A percentile compares a stretch with the other conserved stretches of the same genome.
These are phyloP conservation scores for Fusarium sp. DNA, from an alignment of 2,329 filamentous ascomycete species.

Conservation along the genomic window DNA sequence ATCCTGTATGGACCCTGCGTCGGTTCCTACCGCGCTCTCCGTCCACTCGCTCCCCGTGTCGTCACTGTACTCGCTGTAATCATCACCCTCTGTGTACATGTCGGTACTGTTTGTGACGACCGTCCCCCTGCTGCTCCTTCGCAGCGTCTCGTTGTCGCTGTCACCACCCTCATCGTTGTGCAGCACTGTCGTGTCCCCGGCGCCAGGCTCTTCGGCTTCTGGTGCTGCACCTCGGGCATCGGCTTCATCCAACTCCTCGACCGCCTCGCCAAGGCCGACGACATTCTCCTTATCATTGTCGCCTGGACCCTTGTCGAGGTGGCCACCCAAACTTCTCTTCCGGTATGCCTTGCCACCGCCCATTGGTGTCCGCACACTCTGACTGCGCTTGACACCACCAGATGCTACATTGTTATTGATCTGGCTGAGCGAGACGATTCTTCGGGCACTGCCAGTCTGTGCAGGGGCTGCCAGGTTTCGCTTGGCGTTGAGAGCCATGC, in stretches of 20 bases:
- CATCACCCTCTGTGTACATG: slow-evolving; percentile 52
- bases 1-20: slow-evolving; percentile 42
- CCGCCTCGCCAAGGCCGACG: slow-evolving; percentile 69
- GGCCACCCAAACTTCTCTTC: slow-evolving; percentile 78
- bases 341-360: slow-evolving; percentile 59
- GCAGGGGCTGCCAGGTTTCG: slow-evolving; percentile 60
- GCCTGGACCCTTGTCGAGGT: slow-evolving; percentile 60
- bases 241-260: slow-evolving; percentile 64
- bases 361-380: slow-evolving; percentile 77
- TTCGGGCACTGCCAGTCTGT: slow-evolving; percentile 71
- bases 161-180: slow-evolving; percentile 44
- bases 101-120: slow-evolving; percentile 58
- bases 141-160: slow-evolving; percentile 65
- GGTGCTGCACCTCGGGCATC: slow-evolving; percentile 38
- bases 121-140: slow-evolving; percentile 62
- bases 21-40: slow-evolving; percentile 54
- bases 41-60: slow-evolving; percentile 62
- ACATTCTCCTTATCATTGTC: slow-evolving; percentile 72
- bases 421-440: slow-evolving; percentile 91
- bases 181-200: slow-evolving; percentile 43
- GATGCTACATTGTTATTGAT: slow-evolving; percentile 80
- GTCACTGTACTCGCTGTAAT: slow-evolving; percentile 56
- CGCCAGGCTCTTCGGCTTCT: slow-evolving; percentile 34
- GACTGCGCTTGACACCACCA: slow-evolving; percentile 78
- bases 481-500: slow-evolving; percentile 66